Evolutionary conservation across 805 yeast species (phyloP).

Genomic region (Sugiyamaella qingdaonensis): DNA sequence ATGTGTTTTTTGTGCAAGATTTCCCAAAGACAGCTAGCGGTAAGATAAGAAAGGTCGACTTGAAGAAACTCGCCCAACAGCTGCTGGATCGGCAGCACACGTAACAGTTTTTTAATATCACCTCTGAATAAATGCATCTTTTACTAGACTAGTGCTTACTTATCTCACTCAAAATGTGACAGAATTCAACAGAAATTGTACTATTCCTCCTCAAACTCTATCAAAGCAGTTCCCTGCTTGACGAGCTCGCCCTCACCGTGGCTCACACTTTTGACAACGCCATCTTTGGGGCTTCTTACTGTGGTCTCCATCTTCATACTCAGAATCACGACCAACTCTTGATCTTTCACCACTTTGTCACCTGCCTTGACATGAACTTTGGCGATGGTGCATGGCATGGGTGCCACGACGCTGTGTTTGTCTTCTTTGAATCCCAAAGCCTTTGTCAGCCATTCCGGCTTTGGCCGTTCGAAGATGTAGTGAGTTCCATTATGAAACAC

Average conservation of each 20-base stretch:
- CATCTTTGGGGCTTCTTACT: slow-evolving; percentile 29
- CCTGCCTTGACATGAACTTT: slow-evolving; percentile 26
- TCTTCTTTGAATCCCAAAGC: slow-evolving; percentile 25
- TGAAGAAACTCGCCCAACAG: slow-evolving; percentile 19
- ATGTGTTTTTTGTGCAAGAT: slow-evolving; percentile 23
- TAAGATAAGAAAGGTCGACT: slow-evolving; percentile 31
- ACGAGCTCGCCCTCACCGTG: slow-evolving; percentile 29
- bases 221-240: slow-evolving; percentile 30
- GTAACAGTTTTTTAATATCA: not conserved
- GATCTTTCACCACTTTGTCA: slow-evolving; percentile 27
- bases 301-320: slow-evolving; percentile 35
- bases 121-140: not conserved
- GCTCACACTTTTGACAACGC: slow-evolving; percentile 27
- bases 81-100: not conserved
- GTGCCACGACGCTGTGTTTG: slow-evolving; percentile 26
- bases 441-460: slow-evolving; percentile 29
- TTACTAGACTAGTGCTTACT: not conserved
- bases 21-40: slow-evolving; percentile 33
- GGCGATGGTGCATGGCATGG: slow-evolving; percentile 33
- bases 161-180: not conserved
- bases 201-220: slow-evolving; percentile 27
- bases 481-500: slow-evolving; percentile 30
- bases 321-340: slow-evolving; percentile 28
- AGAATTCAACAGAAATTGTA: no score
- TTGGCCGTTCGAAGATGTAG: slow-evolving; percentile 22